Evolutionary conservation across 1,139 yeast genomes (phyloP), one percentile per base, ranked within the genome.

Genomic region (Taphrina sp.): DNA sequence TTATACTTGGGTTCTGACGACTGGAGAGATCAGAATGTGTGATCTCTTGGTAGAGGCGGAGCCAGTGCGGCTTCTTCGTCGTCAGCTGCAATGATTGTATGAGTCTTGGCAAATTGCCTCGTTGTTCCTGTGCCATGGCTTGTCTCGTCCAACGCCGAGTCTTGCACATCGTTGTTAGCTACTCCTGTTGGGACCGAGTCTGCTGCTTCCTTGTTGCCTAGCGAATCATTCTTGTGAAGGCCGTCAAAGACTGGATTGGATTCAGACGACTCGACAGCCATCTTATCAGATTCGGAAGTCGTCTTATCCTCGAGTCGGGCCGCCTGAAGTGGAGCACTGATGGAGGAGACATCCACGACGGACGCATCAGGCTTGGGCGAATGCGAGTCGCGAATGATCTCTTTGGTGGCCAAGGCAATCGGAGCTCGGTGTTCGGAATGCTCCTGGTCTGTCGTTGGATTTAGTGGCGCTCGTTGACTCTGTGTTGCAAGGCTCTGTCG

Each of bases 311-410:
- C 41, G 19, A 37, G 35, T 17, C 22, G 34, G 10, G 53, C 53
- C n/a, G 53, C 53, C 19, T 28, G 24, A 5, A 47, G 29, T 4
- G 53, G 53, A 28, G 45, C 53, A 19, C 38, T 20, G 31, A 47
- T 47, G n/a, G 53, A 26, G n/a, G 47, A 31, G 47, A 31, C 38
- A 19, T 38, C 53, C 7, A 47, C 33, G 8, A 12, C 17, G n/a
- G n/a, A 2, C 23, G 19, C 34, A 31, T 16, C 53, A 12, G 44
- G 23, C n/a, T n/a, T n/a, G n/a, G n/a, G n/a, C n/a, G n/a, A n/a
- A n/a, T n/a, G n/a, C n/a, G n/a, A n/a, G n/a, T n/a, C n/a, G n/a
- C n/a, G n/a, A n/a, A n/a, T n/a, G n/a, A n/a, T n/a, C 20, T 35
- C 31, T 10, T 29, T 34, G 1, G 33, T 20, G 16, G 38, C 28